These are phyloP conservation scores for Aspergillus bridgeri DNA, from an alignment of 495 filamentous ascomycete species.

Conservation along the genomic window DNA sequence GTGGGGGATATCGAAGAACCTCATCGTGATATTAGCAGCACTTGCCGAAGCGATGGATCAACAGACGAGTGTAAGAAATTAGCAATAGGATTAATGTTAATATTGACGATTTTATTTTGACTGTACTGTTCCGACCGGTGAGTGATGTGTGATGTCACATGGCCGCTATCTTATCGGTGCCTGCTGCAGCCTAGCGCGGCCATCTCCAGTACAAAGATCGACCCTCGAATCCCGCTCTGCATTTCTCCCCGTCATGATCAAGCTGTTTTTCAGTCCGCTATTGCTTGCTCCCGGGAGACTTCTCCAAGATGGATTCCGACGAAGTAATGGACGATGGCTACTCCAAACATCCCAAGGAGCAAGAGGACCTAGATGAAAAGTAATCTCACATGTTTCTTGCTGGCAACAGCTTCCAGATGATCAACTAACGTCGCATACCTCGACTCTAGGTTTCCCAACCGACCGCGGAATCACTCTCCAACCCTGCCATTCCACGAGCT, in stretches of 20 bases:
- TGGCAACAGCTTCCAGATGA: neutral
- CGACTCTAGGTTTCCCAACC: conserved; percentile 67
- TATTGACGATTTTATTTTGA: neutral
- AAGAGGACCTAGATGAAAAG: conserved; percentile 65
- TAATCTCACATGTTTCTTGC: conserved; percentile 26
- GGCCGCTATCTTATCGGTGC: conserved; percentile 28
- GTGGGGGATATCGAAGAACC: conserved; percentile 39
- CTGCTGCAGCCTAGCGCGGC: conserved; percentile 29
- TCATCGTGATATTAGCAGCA: conserved; percentile 28
- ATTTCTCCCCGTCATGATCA: neutral
- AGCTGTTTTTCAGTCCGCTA: neutral
- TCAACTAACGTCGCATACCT: conserved; percentile 16
- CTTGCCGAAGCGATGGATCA: conserved; percentile 24
- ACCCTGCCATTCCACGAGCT: conserved; percentile 85
- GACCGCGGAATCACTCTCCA: conserved; percentile 72
- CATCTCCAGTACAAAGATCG: neutral
- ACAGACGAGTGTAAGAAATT: neutral
- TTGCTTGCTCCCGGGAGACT: neutral
- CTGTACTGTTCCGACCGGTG: too few relatives aligned
- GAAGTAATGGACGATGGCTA: conserved; percentile 46
- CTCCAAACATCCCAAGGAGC: conserved; percentile 34
- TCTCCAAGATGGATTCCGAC: neutral
- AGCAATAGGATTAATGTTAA: neutral
- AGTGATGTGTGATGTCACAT: conserved; percentile 18
- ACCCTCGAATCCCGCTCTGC: neutral